phyloP scores from a whole-genome alignment of 768 basidiomycete genomes.

The Xerocomellus chrysenteron region DNA sequence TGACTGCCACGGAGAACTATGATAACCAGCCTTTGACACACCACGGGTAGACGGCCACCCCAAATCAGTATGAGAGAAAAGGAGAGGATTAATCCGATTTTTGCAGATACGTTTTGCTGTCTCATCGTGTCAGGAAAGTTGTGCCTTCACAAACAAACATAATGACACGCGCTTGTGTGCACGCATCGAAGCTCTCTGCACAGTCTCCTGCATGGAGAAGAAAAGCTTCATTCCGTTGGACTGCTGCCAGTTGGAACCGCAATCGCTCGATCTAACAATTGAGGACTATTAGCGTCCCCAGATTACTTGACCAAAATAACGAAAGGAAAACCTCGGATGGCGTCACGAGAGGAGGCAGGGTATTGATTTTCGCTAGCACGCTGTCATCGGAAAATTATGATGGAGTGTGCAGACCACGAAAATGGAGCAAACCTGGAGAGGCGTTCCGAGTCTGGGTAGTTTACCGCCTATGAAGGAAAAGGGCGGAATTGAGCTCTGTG shows the following conservation, averaged over 20 bases:
- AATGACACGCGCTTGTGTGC: slow-evolving; percentile 64
- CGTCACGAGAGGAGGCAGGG: slow-evolving; percentile 88
- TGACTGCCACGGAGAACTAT: not conserved
- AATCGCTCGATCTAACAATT: slow-evolving; percentile 71
- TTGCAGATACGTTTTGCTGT: slow-evolving; percentile 83
- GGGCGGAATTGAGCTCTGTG: not conserved
- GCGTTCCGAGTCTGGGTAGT: slow-evolving; percentile 63
- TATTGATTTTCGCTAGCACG: slow-evolving; percentile 73
- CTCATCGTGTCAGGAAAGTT: not conserved
- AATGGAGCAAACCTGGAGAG: slow-evolving; percentile 49
- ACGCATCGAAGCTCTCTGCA: slow-evolving; percentile 92
- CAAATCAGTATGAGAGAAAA: slow-evolving; percentile 94
- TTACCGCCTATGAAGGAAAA: slow-evolving; percentile 51
- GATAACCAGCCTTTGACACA: slow-evolving; percentile 37
- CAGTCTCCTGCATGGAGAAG: slow-evolving; percentile 97
- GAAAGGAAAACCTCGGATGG: slow-evolving; percentile 80
- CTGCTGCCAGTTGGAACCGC: slow-evolving; percentile 72
- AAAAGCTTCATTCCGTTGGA: slow-evolving; percentile 87
- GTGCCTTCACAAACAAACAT: slow-evolving; percentile 11
- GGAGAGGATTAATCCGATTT: slow-evolving; percentile 88
- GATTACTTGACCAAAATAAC: not conserved
- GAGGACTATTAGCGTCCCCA: slow-evolving; percentile 29
- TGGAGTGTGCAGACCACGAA: not conserved
- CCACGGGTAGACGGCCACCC: slow-evolving; percentile 92
- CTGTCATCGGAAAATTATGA: slow-evolving; percentile 36